These are phyloP conservation scores for Niebla homalea DNA, from an alignment of 495 filamentous ascomycete species.

Conservation along the genomic window DNA sequence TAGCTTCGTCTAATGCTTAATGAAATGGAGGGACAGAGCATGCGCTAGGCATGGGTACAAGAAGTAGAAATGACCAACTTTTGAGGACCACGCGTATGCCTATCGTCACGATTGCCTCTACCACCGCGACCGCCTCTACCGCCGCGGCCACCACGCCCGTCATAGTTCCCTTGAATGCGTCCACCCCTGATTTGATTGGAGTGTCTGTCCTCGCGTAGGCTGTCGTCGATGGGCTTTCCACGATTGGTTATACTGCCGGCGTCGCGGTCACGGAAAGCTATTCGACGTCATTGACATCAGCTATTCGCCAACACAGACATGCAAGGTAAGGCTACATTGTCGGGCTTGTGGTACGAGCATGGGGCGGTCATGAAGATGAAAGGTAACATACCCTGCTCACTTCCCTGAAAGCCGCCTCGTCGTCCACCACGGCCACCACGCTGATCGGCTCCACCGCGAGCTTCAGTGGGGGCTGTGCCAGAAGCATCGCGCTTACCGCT, in stretches of 20 bases:
- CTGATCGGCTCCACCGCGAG: constrained; percentile 28
- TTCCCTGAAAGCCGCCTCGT: constrained; percentile 50
- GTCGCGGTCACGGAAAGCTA: constrained; percentile 88
- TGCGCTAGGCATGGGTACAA: not conserved
- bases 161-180: constrained; percentile 32
- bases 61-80: constrained; percentile 38
- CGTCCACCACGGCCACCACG: constrained; percentile 38
- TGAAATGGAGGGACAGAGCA: not conserved
- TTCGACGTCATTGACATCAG: not conserved
- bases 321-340: not conserved
- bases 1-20: not conserved
- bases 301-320: not conserved
- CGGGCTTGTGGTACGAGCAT: not conserved
- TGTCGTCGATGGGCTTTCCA: constrained; percentile 64
- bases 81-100: constrained; percentile 62
- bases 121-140: constrained; percentile 41
- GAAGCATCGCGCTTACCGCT: constrained; percentile 81
- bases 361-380: not conserved
- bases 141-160: constrained; percentile 41
- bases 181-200: constrained; percentile 26
- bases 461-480: constrained; percentile 46
- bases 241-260: constrained; percentile 75
- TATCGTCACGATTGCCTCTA: constrained; percentile 55
- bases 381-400: constrained; percentile 56
- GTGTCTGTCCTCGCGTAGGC: constrained; percentile 34